Evolutionary conservation across 2,329 filamentous ascomycete genomes (phyloP).

Genomic region (Acrocalymma vagum): DNA sequence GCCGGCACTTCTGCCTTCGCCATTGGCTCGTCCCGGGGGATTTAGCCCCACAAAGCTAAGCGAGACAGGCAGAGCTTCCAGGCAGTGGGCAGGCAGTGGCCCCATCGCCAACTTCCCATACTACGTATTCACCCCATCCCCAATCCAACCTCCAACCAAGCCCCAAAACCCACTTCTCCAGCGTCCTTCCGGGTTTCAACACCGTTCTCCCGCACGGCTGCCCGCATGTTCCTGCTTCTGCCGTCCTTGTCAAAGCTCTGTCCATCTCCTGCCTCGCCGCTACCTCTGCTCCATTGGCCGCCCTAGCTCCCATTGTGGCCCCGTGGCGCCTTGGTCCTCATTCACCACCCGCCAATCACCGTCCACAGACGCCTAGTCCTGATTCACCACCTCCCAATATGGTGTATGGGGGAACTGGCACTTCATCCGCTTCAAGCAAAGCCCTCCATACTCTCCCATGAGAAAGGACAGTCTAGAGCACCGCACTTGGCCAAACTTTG

Average conservation of each 20-base stretch:
- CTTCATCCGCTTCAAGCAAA: no score
- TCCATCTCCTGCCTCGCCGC: slow-evolving; percentile 6
- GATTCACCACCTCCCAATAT: no score
- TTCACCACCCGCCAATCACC: slow-evolving; percentile 16
- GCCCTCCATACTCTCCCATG: no score
- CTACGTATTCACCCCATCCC: slow-evolving; percentile 1
- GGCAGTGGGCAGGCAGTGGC: slow-evolving; percentile 15
- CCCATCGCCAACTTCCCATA: slow-evolving; percentile 15
- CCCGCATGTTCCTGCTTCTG: slow-evolving; percentile 25
- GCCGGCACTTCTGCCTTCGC: no score
- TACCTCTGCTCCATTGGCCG: no score
- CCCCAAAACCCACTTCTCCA: neutral
- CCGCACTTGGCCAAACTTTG: no score
- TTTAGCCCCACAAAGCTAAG: no score
- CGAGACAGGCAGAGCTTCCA: no score
- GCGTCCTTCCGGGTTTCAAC: slow-evolving; percentile 2
- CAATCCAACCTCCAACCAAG: slow-evolving; percentile 5
- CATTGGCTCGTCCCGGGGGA: no score
- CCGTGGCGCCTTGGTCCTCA: slow-evolving; percentile 7
- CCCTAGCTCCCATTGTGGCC: no score
- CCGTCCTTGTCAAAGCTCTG: slow-evolving; percentile 14
- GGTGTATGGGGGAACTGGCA: no score
- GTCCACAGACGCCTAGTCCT: slow-evolving; percentile 2
- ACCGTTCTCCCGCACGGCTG: slow-evolving; percentile 17
- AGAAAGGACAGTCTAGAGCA: no score